Evolutionary conservation across 176 grass and related monocot species (phyloP), one percentile per base, ranked within the genome.

Genomic region (Phyllostachys edulis): DNA sequence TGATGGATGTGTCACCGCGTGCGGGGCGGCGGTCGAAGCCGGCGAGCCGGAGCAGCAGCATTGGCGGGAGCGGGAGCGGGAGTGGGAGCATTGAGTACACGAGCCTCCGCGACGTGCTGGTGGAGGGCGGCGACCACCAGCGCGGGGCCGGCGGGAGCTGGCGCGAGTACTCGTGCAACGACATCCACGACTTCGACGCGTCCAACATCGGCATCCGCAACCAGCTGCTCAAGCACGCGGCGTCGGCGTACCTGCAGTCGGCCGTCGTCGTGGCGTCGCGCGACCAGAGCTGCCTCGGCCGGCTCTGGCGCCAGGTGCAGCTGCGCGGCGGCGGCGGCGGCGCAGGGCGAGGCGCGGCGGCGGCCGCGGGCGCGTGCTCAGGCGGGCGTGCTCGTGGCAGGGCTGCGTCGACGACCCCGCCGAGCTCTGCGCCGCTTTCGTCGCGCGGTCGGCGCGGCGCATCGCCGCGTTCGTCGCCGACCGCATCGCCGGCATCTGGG

Each of bases 181-280:
- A 83, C 66, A 78, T 84, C 67, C 78, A 85, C 68, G 85, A 86
- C 45, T 84, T 94, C 65, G 88, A 91, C 82, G 47, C 90, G 7
- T 87, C 89, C 46, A 44, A 86, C 61, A 95, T 92, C 80, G 82
- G 84, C 80, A 92, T 95, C 62, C 63, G 89, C 42, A 94, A 95
- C 87, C 89, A 86, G 49, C 83, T 95, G 16, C 80, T 98, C 12
- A 93, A 90, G 85, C 92, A 93, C 51, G 96, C 93, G 3, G 91
- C 96, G 37, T 95, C 96, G 12, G 91, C 91, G 61, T 95, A 98
- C 88, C 82, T 98, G 50, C 90, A 92, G 84, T 93, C 96, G 1
- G 90, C 92, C 24, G 89, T 85, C 6, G 65, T 90, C 21, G 77
- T 87, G 37, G 85, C 70, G 15, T 40, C 83, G 0, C 75, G 87